Conservation (phyloP, 2,329 filamentous ascomycete genomes). For the Diaporthe sp. region DNA sequence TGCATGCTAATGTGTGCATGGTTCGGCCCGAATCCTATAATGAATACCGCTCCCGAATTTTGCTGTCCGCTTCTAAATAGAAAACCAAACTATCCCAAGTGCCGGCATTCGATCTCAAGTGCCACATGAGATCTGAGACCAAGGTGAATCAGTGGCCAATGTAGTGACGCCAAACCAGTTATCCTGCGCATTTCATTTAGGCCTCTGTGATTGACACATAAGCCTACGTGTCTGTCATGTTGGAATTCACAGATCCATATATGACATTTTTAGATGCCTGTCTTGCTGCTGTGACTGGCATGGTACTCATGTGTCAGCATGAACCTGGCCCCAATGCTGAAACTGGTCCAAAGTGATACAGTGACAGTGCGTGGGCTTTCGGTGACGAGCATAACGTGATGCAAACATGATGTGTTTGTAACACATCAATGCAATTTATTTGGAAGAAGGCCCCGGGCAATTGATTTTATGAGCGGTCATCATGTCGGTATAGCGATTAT, state of each 20-base stretch:
- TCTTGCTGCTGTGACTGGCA: neutral
- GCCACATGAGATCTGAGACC: neutral
- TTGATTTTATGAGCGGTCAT: neutral
- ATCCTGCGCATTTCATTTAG: neutral
- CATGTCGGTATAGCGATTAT: neutral
- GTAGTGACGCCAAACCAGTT: neutral
- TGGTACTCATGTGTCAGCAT: neutral
- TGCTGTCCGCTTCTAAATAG: neutral
- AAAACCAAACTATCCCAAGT: neutral
- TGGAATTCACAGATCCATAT: neutral
- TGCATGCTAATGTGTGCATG: neutral
- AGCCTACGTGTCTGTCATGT: too few relatives aligned
- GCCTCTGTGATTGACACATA: neutral
- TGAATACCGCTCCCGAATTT: neutral
- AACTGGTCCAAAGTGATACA: neutral
- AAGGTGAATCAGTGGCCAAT: neutral
- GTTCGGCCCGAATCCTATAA: neutral
- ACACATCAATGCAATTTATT: neutral
- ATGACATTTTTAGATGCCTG: neutral
- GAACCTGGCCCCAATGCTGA: neutral
- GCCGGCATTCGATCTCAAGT: neutral
- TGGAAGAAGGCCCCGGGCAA: neutral
- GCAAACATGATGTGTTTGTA: neutral
- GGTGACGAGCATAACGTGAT: neutral
- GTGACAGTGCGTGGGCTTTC: neutral